Evolutionary conservation across 2,329 filamentous ascomycete genomes (phyloP).

Genomic region (Colletotrichum lindemuthianum): DNA sequence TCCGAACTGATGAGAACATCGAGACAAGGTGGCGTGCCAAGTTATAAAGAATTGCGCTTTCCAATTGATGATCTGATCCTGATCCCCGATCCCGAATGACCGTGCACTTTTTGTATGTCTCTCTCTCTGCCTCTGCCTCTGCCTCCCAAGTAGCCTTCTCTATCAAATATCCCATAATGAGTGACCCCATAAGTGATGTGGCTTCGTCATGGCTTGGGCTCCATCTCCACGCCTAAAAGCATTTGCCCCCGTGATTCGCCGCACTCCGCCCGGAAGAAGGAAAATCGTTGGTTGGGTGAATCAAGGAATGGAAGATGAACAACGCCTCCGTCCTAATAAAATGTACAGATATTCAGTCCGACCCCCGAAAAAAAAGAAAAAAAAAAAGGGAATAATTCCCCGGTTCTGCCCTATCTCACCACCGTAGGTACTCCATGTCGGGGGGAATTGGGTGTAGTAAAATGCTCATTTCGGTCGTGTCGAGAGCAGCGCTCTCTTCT

Average conservation of each 20-base stretch:
- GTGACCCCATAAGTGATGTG: not conserved
- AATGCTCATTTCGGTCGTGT: conserved; percentile 32
- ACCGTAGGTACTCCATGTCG: conserved; percentile 19
- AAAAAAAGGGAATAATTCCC: not conserved
- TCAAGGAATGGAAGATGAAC: not conserved
- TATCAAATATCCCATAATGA: not conserved
- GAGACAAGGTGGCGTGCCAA: too few species aligned
- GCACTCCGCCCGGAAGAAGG: not conserved
- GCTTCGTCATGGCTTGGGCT: too few species aligned
- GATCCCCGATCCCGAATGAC: conserved; percentile 1
- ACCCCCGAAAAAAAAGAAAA: not conserved
- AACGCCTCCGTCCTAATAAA: not conserved
- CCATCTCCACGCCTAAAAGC: conserved; percentile 5
- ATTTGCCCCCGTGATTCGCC: conserved; percentile 4
- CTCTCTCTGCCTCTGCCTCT: not conserved
- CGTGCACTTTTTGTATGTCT: not conserved
- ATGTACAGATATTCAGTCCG: conserved; percentile 11
- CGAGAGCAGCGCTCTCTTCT: not conserved
- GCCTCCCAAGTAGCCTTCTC: not conserved
- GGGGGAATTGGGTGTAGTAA: conserved; percentile 7
- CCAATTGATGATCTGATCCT: conserved; percentile 14
- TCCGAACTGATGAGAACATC: not conserved
- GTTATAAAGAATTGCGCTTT: conserved; percentile 8
- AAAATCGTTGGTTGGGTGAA: not conserved
- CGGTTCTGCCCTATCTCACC: not conserved